These are phyloP conservation scores for Fraxinus anomala DNA, from an alignment of 257 asterid genomes.

Conservation along the genomic window DNA sequence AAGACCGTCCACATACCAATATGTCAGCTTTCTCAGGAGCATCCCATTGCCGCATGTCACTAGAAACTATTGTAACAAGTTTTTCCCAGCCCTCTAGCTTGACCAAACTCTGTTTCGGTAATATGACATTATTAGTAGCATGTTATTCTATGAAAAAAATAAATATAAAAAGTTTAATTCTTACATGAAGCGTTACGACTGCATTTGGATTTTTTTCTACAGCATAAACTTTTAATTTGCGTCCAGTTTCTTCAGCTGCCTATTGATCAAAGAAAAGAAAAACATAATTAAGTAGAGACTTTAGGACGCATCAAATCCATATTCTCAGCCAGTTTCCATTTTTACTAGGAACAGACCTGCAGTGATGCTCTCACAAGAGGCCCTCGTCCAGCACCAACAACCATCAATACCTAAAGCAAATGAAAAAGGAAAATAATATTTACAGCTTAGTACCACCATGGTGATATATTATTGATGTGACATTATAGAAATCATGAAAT, in stretches of 20 bases:
- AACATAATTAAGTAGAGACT: constrained; percentile 15
- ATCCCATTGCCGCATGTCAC: constrained; percentile 96
- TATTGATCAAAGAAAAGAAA: constrained; percentile 31
- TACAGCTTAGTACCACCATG: constrained; percentile 5
- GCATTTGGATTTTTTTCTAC: constrained; percentile 99
- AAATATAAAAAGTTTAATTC: background rate
- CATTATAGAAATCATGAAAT: constrained; percentile 6
- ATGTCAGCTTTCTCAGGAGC: constrained; percentile 99
- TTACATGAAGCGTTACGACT: constrained; percentile 93
- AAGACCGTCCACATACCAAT: constrained; percentile 51
- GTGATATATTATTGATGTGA: background rate
- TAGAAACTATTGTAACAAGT: constrained; percentile 73
- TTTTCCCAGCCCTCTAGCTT: constrained; percentile 96
- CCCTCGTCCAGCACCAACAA: constrained; percentile 99
- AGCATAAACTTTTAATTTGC: constrained; percentile 87
- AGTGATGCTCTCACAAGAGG: constrained; percentile 98
- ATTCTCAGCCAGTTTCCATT: constrained; percentile 9
- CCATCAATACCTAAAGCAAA: constrained; percentile 81
- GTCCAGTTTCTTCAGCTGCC: constrained; percentile 98
- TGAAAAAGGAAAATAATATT: constrained; percentile 13
- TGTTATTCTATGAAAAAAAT: constrained; percentile 15
- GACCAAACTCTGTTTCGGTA: constrained; percentile 71
- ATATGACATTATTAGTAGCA: constrained; percentile 20
- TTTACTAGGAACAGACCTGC: constrained; percentile 54
- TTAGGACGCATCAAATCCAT: constrained; percentile 14